Evolutionary conservation across 306 rosid genomes (phyloP).

Genomic region (Cotoneaster glaucophyllus): DNA sequence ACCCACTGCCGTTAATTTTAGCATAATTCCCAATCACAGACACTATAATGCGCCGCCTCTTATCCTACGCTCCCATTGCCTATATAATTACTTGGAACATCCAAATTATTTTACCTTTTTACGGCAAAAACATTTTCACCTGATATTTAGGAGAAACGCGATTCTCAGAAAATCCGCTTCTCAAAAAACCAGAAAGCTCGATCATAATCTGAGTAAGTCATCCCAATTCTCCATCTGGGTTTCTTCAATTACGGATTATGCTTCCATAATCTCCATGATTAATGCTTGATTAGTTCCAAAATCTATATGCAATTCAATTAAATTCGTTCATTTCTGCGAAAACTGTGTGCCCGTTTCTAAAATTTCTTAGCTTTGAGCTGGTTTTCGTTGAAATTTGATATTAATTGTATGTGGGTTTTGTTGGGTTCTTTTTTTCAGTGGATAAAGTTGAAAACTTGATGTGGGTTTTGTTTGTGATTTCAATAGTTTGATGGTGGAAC

Average conservation of each 20-base stretch:
- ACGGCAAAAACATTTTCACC: not conserved
- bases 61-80: not conserved
- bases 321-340: not conserved
- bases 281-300: not conserved
- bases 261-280: not conserved
- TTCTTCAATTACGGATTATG: not conserved
- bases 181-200: not conserved
- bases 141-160: not conserved
- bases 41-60: not conserved
- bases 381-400: not conserved
- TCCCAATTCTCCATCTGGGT: not conserved
- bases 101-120: not conserved
- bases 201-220: not conserved
- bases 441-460: constrained; percentile 4
- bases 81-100: not conserved
- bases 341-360: not conserved
- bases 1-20: not conserved
- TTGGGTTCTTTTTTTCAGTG: not conserved
- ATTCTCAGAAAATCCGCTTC: constrained; percentile 9
- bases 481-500: not conserved
- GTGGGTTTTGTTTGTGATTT: constrained; percentile 12
- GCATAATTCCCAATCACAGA: fast-evolving
- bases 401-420: not conserved
- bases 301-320: not conserved
- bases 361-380: constrained; percentile 2